phyloP scores from a whole-genome alignment of 768 basidiomycete genomes.

The Phlebiopsis flavidoalba region DNA sequence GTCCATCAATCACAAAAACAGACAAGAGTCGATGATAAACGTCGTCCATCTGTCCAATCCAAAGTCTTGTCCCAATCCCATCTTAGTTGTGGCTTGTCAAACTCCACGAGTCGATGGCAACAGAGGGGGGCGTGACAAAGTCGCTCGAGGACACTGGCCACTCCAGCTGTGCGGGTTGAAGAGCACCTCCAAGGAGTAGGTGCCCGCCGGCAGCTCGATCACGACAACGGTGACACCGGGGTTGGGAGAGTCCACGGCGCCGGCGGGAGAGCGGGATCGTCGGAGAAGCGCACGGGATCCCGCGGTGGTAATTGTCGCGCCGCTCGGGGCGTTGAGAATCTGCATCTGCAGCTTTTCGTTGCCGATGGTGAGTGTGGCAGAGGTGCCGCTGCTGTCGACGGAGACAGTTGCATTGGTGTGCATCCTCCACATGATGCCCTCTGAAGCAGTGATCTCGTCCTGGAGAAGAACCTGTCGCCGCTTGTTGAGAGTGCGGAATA shows the following conservation, averaged over 20 bases:
- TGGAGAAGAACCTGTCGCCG: conserved; percentile 89
- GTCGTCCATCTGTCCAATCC: conserved; percentile 5
- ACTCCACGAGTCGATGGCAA: conserved; percentile 71
- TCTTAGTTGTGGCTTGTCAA: conserved; percentile 68
- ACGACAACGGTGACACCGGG: conserved; percentile 73
- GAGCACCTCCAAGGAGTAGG: conserved; percentile 75
- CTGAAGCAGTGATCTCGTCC: conserved; percentile 74
- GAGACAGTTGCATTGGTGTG: conserved; percentile 89
- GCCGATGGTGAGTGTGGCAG: conserved; percentile 72
- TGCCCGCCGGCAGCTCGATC: conserved; percentile 63
- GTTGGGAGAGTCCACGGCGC: conserved; percentile 65
- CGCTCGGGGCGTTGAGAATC: conserved; percentile 62
- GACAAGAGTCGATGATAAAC: background rate
- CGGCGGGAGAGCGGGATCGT: conserved; percentile 54
- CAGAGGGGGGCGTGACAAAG: conserved; percentile 66
- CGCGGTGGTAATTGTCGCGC: conserved; percentile 56
- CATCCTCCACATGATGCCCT: conserved; percentile 79
- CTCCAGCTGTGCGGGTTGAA: conserved; percentile 94
- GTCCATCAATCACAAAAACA: conserved; percentile 6
- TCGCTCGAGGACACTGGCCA: conserved; percentile 51
- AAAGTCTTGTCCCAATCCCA: background rate
- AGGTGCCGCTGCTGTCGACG: conserved; percentile 47
- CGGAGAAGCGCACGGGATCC: conserved; percentile 48
- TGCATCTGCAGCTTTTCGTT: conserved; percentile 60
- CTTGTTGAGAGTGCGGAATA: conserved; percentile 72